Percentiles rank a stretch among this genome's conserved stretches.
phyloP scores from a whole-genome alignment of 164 flowering plant genomes.

The Chimonanthus praecox region DNA sequence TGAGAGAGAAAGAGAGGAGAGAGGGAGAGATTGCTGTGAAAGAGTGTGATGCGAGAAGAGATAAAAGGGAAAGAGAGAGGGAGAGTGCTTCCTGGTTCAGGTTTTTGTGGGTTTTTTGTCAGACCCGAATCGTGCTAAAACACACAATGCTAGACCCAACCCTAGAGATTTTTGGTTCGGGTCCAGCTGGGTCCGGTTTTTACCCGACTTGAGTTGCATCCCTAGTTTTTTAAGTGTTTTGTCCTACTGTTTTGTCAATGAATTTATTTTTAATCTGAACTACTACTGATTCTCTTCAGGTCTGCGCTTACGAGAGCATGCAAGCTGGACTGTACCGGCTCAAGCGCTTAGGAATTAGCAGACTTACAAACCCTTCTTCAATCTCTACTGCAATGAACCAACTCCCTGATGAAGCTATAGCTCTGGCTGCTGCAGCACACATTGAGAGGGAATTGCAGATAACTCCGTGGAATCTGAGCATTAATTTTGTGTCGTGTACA shows the following conservation, averaged over 20 bases:
- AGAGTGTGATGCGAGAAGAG: too few relatives aligned
- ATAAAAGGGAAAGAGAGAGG: too few relatives aligned
- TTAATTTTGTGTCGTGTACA: constrained; percentile 89
- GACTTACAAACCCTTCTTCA: constrained; percentile 56
- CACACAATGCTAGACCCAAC: too few relatives aligned
- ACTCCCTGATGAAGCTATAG: constrained; percentile 93
- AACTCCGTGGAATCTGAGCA: constrained; percentile 93
- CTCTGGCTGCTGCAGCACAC: constrained; percentile 96
- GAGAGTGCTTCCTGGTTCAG: too few relatives aligned
- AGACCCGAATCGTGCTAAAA: too few relatives aligned
- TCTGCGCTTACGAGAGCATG: constrained; percentile 95
- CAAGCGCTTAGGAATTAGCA: constrained; percentile 81
- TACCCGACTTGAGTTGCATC: too few relatives aligned
- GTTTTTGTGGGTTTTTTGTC: too few relatives aligned
- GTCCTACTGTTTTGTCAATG: not conserved
- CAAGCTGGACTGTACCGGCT: constrained; percentile 81
- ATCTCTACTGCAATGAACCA: constrained; percentile 91
- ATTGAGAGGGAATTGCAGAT: constrained; percentile 95
- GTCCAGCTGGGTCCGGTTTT: too few relatives aligned
- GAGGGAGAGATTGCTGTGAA: too few relatives aligned
- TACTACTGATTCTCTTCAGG: constrained; percentile 35
- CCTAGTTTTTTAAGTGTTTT: too few relatives aligned
- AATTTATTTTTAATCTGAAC: not conserved
- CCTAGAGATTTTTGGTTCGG: too few relatives aligned
- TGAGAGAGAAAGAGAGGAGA: too few relatives aligned